Percentiles rank a stretch among this genome's conserved stretches.
These are phyloP conservation scores for Drosera spatulata DNA, from an alignment of 179 eudicot species.

Conservation along the genomic window DNA sequence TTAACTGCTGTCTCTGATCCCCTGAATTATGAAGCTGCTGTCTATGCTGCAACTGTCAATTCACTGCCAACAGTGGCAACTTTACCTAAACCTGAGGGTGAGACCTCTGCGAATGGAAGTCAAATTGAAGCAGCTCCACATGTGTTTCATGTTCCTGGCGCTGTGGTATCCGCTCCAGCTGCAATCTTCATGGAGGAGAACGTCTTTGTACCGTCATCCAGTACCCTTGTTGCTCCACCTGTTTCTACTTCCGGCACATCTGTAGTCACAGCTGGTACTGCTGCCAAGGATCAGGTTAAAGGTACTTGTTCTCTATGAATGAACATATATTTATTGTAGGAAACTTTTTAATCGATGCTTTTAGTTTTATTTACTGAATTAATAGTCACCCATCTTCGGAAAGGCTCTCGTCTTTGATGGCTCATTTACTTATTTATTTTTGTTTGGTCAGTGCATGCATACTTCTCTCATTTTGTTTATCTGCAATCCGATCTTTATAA, in stretches of 20 bases:
- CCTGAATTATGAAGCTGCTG: conserved; percentile 14
- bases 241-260: conserved; percentile 20
- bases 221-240: conserved; percentile 14
- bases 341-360: background rate
- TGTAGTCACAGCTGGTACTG: conserved; percentile 15
- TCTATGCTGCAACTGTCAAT: conserved; percentile 14
- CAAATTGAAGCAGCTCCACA: conserved; percentile 9
- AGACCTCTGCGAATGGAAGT: conserved; percentile 12
- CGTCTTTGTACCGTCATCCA: conserved; percentile 27
- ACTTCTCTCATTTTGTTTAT: no score
- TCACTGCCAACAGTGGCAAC: conserved; percentile 13
- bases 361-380: no score
- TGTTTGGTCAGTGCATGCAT: no score
- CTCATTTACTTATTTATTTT: no score
- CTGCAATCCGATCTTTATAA: no score
- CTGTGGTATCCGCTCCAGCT: conserved; percentile 5
- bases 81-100: conserved; percentile 13
- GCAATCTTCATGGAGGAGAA: conserved; percentile 23
- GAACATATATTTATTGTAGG: background rate
- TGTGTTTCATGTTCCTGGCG: background rate
- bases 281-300: conserved; percentile 47
- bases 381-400: no score
- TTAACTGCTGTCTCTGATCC: conserved; percentile 20
- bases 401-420: no score
- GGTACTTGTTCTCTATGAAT: conserved; percentile 28